These are phyloP conservation scores for Phoma sp. DNA, from an alignment of 2,329 filamentous ascomycete species.

Conservation along the genomic window DNA sequence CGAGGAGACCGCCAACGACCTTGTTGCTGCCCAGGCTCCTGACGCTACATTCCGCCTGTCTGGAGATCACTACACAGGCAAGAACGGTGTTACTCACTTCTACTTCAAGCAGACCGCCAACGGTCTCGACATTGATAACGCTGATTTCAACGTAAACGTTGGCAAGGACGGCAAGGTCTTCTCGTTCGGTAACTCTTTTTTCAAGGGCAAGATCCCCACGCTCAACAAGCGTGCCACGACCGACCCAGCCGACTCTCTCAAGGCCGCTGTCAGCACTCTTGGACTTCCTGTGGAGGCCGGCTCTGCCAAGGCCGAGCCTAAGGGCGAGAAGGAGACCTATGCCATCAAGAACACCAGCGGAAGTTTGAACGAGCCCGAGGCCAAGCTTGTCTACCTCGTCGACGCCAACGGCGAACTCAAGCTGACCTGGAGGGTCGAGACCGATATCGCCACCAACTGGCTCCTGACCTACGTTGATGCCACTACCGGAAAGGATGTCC, in stretches of 20 bases:
- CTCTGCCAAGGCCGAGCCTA: slow-evolving; percentile 36
- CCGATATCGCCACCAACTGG: slow-evolving; percentile 62
- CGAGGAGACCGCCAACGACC: slow-evolving; percentile 17
- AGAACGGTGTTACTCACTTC: slow-evolving; percentile 61
- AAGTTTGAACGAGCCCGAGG: slow-evolving; percentile 58
- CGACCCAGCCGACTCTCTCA: slow-evolving; percentile 52
- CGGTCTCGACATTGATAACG: slow-evolving; percentile 64
- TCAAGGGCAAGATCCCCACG: slow-evolving; percentile 52
- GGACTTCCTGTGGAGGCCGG: slow-evolving; percentile 50
- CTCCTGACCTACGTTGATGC: slow-evolving; percentile 63
- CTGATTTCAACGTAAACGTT: slow-evolving; percentile 65
- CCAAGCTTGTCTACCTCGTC: slow-evolving; percentile 60
- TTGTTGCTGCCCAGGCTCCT: slow-evolving; percentile 11
- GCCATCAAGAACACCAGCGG: slow-evolving; percentile 52
- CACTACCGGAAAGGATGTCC: slow-evolving; percentile 52
- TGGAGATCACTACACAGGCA: slow-evolving; percentile 39
- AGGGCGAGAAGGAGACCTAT: slow-evolving; percentile 45
- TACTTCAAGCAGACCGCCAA: slow-evolving; percentile 64
- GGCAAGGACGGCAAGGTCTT: slow-evolving; percentile 61
- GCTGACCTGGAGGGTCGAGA: slow-evolving; percentile 66
- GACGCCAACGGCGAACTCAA: slow-evolving; percentile 52
- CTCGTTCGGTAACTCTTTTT: slow-evolving; percentile 62
- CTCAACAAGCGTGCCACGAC: slow-evolving; percentile 36
- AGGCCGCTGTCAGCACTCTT: slow-evolving; percentile 47
- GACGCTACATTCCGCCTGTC: slow-evolving; percentile 18